Evolutionary conservation across 208 protist genomes (phyloP), one percentile per base, ranked within the genome.

Genomic region (Acanthamoeba healyi): DNA sequence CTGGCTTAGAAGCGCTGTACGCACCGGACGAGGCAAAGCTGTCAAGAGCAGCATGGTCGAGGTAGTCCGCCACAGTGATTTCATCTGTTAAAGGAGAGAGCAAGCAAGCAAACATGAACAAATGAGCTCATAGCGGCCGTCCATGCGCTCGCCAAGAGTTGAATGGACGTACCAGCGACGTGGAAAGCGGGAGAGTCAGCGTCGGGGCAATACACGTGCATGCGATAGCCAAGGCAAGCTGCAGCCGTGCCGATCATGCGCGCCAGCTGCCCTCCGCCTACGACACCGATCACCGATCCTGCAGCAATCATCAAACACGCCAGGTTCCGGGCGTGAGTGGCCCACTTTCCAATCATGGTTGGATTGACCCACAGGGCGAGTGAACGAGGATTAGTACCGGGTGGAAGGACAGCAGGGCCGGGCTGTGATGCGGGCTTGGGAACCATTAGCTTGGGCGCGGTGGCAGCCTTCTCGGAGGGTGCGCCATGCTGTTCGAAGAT

Each of bases 241-340:
- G 95, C 95, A 1, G 95, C 95, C n/a, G 94, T 93, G 10, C 58
- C 63, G 54, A 89, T 96, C 95, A 96, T 96, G 34, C 82, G 34
- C 22, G 95, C 95, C 0, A 96, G 61, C 92, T 96, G 95, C 38
- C 95, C 95, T 34, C 95, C 95, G 61, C 95, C 95, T 22, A 96
- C 36, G 29, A 96, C 94, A 65, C 95, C 95, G 67, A 96, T 95
- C 29, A 42, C 58, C 19, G 81, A 91, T n/a, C 94, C 87, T 58
- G 95, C 15, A 61, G n/a, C n/a, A n/a, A n/a, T n/a, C n/a, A n/a
- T n/a, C n/a, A n/a, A n/a, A n/a, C n/a, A n/a, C n/a, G 42, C 58
- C 19, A n/a, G 24, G 58, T 65, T 72, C 7, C 44, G 4, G 44
- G 7, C 44, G 44, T 49, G 44, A 15, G 44, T 49, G 44, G 7